Percentiles rank a stretch among this genome's conserved stretches.
phyloP scores from a whole-genome alignment of 495 filamentous ascomycete genomes.

The Polyplosphaeria fusca region DNA sequence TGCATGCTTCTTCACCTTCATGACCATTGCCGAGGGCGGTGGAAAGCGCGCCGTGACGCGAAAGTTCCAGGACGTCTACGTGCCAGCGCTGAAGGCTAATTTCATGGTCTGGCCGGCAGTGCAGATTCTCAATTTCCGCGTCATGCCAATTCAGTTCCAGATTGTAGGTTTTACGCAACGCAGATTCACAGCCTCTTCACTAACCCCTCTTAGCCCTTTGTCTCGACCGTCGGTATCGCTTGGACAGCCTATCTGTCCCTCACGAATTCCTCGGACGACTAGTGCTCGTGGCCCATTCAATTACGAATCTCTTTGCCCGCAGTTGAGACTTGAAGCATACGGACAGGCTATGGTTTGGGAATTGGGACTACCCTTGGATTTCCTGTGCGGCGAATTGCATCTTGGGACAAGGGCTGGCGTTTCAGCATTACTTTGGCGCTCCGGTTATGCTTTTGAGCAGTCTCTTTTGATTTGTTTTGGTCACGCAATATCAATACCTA shows the following conservation, averaged over 20 bases:
- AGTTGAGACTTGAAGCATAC: not conserved
- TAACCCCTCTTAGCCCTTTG: constrained; percentile 69
- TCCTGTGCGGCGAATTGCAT: too few relatives aligned
- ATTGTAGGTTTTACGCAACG: constrained; percentile 67
- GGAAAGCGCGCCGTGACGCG: constrained; percentile 71
- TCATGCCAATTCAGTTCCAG: constrained; percentile 94
- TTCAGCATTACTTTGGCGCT: constrained; percentile 22
- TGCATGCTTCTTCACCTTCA: constrained; percentile 86
- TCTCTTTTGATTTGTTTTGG: not conserved
- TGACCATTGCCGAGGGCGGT: constrained; percentile 95
- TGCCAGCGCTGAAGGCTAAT: constrained; percentile 93
- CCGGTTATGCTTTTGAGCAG: not conserved
- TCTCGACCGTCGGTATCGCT: constrained; percentile 92
- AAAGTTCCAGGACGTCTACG: constrained; percentile 90
- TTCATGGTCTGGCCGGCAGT: constrained; percentile 94
- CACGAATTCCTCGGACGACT: constrained; percentile 81
- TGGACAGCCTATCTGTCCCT: constrained; percentile 99
- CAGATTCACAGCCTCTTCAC: not conserved
- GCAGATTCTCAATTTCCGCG: constrained; percentile 93
- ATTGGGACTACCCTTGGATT: too few relatives aligned
- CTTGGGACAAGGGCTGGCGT: not conserved
- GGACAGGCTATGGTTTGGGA: too few relatives aligned
- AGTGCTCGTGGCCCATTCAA: constrained; percentile 12
- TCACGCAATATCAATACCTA: constrained; percentile 4
- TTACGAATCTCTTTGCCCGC: constrained; percentile 14